Evolutionary conservation across 2,329 filamentous ascomycete genomes (phyloP), one percentile per base, ranked within the genome.

Genomic region (Colletotrichum trifolii): DNA sequence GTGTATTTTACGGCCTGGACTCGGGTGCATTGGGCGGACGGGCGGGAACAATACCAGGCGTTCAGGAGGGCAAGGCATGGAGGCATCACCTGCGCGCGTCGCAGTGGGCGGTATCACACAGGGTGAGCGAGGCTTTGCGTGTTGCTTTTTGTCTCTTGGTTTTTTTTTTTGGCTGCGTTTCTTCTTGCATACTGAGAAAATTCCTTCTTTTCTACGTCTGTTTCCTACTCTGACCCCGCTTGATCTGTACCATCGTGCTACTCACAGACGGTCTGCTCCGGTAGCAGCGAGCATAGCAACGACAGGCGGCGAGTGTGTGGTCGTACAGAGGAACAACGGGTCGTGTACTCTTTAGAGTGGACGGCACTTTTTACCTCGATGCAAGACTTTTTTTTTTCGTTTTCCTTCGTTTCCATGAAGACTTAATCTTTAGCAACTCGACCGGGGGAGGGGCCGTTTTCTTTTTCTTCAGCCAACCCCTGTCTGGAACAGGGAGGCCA

Each of bases 61-160:
- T 66, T 66, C 35, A 39, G 47, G 64, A 65, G 38, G 58, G 67
- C 58, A 59, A 66, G 50, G 10, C 42, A 64, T 45, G 62, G 52
- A 57, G n/a, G 36, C 55, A 48, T 36, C 15, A 10, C 43, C 11
- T 48, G 17, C 15, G 48, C 58, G 52, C 52, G 43, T 46, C 43
- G 34, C 8, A 36, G 17, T 34, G 39, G 49, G 25, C 25, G 15
- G 42, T 8, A 39, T 48, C 42, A 43, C 39, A 25, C 36, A 38
- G 64, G 49, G 47, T 54, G 60, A 66, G 60, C 53, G 42, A 64
- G 48, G 42, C 25, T 49, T 60, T 66, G 49, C 36, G 49, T 48
- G 33, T 38, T 64, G 34, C 52, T 39, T 54, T 59, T 45, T 39
- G 39, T 54, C 36, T 52, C 63, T 52, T n/a, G 43, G 40, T 57